Conservation (phyloP, 495 filamentous ascomycete species). For the Aspergillus olivimuriae region DNA sequence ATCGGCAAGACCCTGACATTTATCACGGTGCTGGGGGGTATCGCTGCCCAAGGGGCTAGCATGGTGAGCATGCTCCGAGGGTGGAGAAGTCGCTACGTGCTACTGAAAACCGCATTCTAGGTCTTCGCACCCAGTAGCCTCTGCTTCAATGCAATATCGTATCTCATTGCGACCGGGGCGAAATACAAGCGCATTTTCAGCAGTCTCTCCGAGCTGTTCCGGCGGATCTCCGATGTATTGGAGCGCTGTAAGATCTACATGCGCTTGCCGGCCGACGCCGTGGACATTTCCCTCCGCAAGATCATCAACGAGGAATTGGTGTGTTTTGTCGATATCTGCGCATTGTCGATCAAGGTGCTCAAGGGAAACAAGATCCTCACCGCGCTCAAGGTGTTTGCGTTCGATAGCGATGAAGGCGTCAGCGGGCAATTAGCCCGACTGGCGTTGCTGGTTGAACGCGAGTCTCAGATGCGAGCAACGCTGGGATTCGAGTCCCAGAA, state of each 20-base stretch:
- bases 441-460: conserved; percentile 8
- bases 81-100: no score
- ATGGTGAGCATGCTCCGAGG: no score
- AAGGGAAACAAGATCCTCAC: conserved; percentile 20
- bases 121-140: conserved; percentile 17
- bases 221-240: conserved; percentile 18
- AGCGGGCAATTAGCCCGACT: conserved; percentile 14
- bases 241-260: conserved; percentile 24
- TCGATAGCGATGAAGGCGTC: conserved; percentile 20
- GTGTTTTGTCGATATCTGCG: conserved; percentile 23
- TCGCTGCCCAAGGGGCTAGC: no score
- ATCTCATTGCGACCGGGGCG: conserved; percentile 18
- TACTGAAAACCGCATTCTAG: no score
- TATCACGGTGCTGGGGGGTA: no score
- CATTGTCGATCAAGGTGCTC: conserved; percentile 19
- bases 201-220: conserved; percentile 18
- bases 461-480: no score
- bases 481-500: no score
- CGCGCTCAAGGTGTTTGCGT: conserved; percentile 22
- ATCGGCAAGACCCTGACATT: no score
- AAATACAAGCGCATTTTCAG: conserved; percentile 26
- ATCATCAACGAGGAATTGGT: conserved; percentile 24
- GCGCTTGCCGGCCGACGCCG: conserved; percentile 15
- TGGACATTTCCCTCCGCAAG: conserved; percentile 17
- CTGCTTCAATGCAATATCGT: conserved; percentile 23